Evolutionary conservation across 2,329 filamentous ascomycete species (phyloP).

Genomic region (Myriosclerotinia scirpicola): DNA sequence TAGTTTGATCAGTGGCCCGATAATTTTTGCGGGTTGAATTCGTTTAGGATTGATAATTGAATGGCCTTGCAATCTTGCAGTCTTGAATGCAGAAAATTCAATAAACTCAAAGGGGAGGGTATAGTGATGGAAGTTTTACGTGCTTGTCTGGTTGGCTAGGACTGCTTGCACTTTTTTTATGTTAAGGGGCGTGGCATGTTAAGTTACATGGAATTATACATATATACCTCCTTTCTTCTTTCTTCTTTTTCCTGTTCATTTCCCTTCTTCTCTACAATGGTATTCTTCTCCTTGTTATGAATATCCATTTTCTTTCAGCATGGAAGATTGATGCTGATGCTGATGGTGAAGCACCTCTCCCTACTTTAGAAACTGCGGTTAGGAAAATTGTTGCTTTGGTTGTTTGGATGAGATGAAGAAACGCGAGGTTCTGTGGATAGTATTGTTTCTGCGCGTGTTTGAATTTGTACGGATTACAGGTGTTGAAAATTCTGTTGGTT

Average conservation of each 20-base stretch:
- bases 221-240: not conserved
- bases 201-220: not conserved
- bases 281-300: not conserved
- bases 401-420: too few species aligned
- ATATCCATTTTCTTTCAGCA: not conserved
- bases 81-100: not conserved
- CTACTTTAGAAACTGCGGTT: conserved; percentile 55
- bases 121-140: not conserved
- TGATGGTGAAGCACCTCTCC: conserved; percentile 62
- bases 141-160: not conserved
- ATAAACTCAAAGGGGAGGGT: not conserved
- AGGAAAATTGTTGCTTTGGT: not conserved
- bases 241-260: not conserved
- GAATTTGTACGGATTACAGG: too few species aligned
- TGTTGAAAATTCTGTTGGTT: not conserved
- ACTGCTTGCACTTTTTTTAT: not conserved
- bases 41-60: not conserved
- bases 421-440: not conserved
- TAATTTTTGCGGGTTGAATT: not conserved
- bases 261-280: not conserved
- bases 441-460: too few species aligned
- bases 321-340: too few species aligned
- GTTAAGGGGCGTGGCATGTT: not conserved
- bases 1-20: not conserved
- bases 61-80: not conserved